Evolutionary conservation across 1,139 yeast species (phyloP), one percentile per base, ranked within the genome.

Genomic region (Geotrichum aggregatum): DNA sequence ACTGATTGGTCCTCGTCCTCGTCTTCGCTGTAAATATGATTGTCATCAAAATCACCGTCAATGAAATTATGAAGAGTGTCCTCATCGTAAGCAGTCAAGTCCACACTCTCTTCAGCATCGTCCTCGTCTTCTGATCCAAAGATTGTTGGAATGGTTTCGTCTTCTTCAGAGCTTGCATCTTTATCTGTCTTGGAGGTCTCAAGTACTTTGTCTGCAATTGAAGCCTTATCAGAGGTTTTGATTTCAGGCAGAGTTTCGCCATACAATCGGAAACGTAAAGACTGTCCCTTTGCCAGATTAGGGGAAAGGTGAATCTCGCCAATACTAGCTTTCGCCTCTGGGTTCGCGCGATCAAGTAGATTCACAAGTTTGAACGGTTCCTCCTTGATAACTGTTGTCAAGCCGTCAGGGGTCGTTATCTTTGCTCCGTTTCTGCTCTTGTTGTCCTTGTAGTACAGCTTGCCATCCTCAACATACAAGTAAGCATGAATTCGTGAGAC

Each of bases 371-470:
- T 11, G 10, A n/a, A 8, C 3, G 46, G 31, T 5, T 46, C 26
- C n/a, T 7, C 19, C 30, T 30, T 33, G 34, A 16, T 8, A 3
- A 33, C 35, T 10, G 21, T n/a, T 3, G 38, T 11, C 8, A 45
- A 14, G 4, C 30, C 3, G 6, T 7, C 7, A 5, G 3, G 22
- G n/a, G 13, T 8, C 3, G 38, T 43, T 3, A 43, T 1, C 36
- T 43, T 40, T n/a, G 59, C 50, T 2, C 62, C 62, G 50, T 60
- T 58, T 47, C 57, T 53, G 34, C 61, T 56, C 19, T 46, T 51
- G 34, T 52, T 34, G 35, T 62, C 64, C 19, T 34, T 30, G 45
- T 46, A 61, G 28, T 41, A 48, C 16, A 61, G 30, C 39, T 47
- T 16, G 26, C 54, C 56, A 10, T 58, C 41, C 21, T 49, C 41